phyloP scores from a whole-genome alignment of 495 filamentous ascomycete genomes.

The Podospora anserina region DNA sequence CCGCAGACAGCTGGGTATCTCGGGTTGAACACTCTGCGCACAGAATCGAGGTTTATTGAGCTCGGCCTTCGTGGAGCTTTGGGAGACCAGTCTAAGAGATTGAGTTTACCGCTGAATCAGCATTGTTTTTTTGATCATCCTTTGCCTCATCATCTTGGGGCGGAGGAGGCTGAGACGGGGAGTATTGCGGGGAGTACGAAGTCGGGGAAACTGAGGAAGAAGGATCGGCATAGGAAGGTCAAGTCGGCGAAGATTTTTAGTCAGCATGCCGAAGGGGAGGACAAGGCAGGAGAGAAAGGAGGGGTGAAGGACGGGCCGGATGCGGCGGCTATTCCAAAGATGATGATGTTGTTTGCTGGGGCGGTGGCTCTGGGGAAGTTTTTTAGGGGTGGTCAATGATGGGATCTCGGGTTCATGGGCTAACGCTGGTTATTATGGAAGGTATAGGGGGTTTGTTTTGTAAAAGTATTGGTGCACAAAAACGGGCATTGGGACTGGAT shows the following conservation, averaged over 20 bases:
- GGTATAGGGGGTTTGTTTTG: too few relatives aligned
- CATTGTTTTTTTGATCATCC: not conserved
- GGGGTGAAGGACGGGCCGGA: not conserved
- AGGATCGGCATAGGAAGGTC: not conserved
- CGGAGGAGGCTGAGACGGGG: not conserved
- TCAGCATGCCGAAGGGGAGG: not conserved
- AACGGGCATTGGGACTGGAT: too few relatives aligned
- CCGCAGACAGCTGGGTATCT: constrained; percentile 42
- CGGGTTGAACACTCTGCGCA: constrained; percentile 27
- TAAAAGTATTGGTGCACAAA: too few relatives aligned
- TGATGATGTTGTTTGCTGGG: constrained; percentile 32
- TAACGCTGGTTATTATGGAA: not conserved
- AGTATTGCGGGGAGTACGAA: not conserved
- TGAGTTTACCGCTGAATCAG: constrained; percentile 25
- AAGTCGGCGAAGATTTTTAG: not conserved
- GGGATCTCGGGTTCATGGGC: too few relatives aligned
- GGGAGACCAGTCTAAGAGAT: constrained; percentile 13
- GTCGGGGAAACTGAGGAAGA: not conserved
- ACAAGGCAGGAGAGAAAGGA: constrained; percentile 1
- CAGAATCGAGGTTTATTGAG: constrained; percentile 31
- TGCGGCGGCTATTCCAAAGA: constrained; percentile 19
- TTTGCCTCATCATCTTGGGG: not conserved
- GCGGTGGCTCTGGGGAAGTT: constrained; percentile 26
- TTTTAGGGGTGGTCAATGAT: constrained; percentile 15
- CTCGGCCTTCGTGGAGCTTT: constrained; percentile 37